A percentile compares a stretch with the other conserved stretches of the same genome.
Evolutionary conservation across 1,284 basidiomycete species (phyloP).

Genomic region (Sparassis latifolia): DNA sequence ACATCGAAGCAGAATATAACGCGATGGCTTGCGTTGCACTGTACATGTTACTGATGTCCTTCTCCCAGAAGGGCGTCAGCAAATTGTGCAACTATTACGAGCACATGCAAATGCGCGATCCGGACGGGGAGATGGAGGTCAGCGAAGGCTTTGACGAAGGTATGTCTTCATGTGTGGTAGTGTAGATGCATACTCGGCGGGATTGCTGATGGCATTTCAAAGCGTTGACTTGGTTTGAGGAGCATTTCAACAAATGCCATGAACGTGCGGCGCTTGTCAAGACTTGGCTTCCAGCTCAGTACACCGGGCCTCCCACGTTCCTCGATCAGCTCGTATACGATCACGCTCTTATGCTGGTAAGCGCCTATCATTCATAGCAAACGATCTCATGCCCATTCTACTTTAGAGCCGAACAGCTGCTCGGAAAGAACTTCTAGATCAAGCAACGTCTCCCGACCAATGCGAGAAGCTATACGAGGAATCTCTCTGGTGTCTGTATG

Average conservation of each 20-base stretch:
- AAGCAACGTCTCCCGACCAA: constrained; percentile 67
- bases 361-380: constrained; percentile 16
- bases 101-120: constrained; percentile 71
- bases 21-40: constrained; percentile 83
- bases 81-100: constrained; percentile 64
- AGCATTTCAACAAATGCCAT: constrained; percentile 72
- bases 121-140: constrained; percentile 61
- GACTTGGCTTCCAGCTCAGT: constrained; percentile 74
- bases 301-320: constrained; percentile 67
- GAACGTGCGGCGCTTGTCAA: constrained; percentile 70
- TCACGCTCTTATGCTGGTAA: constrained; percentile 62
- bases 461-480: constrained; percentile 95
- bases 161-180: constrained; percentile 27
- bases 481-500: constrained; percentile 87
- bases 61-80: constrained; percentile 88
- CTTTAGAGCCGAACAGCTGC: constrained; percentile 86
- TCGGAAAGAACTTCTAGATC: constrained; percentile 83
- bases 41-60: constrained; percentile 90
- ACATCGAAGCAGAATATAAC: constrained; percentile 71
- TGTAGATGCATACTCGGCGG: too few species aligned
- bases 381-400: neutral
- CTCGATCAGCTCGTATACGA: constrained; percentile 81
- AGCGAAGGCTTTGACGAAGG: constrained; percentile 77
- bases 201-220: constrained; percentile 1
- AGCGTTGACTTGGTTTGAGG: constrained; percentile 74